These are phyloP conservation scores for Podospora pseudopauciseta DNA, from an alignment of 495 filamentous ascomycete genomes.

Conservation along the genomic window DNA sequence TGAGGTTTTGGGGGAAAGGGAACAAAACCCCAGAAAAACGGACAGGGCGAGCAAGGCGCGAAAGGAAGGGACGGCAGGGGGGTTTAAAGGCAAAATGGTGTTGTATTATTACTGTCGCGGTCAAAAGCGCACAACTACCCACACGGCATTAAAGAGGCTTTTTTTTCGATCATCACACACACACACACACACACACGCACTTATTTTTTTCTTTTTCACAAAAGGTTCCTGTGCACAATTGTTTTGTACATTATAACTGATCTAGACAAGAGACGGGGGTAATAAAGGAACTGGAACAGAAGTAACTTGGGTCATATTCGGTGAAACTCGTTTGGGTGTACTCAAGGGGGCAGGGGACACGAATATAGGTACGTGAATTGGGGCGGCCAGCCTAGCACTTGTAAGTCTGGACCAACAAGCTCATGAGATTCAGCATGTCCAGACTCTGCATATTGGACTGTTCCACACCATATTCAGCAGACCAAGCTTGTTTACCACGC, in stretches of 20 bases:
- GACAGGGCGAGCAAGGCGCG: neutral
- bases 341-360: too few species aligned
- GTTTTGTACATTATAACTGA: neutral
- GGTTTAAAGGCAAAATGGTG: neutral
- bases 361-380: neutral
- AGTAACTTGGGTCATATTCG: neutral
- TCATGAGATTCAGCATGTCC: too few species aligned
- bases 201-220: neutral
- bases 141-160: neutral
- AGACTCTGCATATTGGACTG: too few species aligned
- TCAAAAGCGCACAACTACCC: neutral
- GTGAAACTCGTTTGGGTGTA: neutral
- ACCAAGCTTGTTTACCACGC: too few species aligned
- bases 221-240: neutral
- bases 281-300: neutral
- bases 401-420: too few species aligned
- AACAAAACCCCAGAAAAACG: conserved; percentile 1
- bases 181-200: neutral
- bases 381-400: too few species aligned
- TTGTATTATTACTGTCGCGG: neutral
- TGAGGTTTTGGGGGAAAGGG: neutral
- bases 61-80: neutral
- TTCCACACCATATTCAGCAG: too few species aligned
- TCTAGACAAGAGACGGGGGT: neutral
- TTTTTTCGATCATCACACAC: neutral